These are phyloP conservation scores for Neonothopanus nambi DNA, from an alignment of 1,284 basidiomycete species.

Conservation along the genomic window DNA sequence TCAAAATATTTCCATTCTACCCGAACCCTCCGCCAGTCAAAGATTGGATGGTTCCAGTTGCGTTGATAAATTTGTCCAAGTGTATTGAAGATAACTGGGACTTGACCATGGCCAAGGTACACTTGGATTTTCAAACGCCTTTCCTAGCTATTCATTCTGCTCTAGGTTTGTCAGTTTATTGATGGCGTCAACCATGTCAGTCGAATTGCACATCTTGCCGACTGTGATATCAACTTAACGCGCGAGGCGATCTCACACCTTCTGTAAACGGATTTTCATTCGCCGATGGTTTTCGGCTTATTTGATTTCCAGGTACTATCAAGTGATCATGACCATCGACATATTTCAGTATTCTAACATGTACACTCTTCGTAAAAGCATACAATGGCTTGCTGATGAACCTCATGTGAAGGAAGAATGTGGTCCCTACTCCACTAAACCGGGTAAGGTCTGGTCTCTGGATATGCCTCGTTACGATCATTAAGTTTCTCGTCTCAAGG, in stretches of 20 bases:
- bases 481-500: constrained; percentile 32
- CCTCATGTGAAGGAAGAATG: constrained; percentile 85
- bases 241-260: constrained; percentile 91
- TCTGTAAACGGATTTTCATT: constrained; percentile 54
- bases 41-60: constrained; percentile 95
- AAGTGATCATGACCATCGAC: constrained; percentile 94
- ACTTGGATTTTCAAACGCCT: constrained; percentile 10
- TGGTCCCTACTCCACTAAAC: constrained; percentile 83
- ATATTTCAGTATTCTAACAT: constrained; percentile 99
- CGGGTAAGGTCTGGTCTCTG: constrained; percentile 43
- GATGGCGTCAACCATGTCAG: constrained; percentile 89
- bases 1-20: constrained; percentile 96
- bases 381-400: constrained; percentile 85
- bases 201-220: constrained; percentile 88
- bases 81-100: constrained; percentile 94
- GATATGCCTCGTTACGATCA: background rate
- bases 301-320: constrained; percentile 72
- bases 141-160: constrained; percentile 1
- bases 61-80: constrained; percentile 81
- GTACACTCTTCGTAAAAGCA: constrained; percentile 86
- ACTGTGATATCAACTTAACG: constrained; percentile 85
- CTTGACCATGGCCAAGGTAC: constrained; percentile 86
- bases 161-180: constrained; percentile 76
- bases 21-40: constrained; percentile 89
- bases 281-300: constrained; percentile 1